Evolutionary conservation across 176 grass and related monocot species (phyloP).

Genomic region (Oryza nivara): DNA sequence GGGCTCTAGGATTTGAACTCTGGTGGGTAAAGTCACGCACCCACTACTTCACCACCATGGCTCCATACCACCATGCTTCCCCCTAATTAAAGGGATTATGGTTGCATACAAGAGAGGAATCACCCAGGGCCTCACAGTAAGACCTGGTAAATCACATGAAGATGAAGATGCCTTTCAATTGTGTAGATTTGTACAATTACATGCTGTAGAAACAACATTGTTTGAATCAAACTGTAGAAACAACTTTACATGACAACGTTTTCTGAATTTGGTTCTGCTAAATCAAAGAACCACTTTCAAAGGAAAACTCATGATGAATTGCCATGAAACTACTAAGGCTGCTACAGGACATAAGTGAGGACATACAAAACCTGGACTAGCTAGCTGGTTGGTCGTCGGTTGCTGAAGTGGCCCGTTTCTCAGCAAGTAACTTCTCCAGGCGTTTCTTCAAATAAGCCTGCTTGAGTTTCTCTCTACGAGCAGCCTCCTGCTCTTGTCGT

Average conservation of each 20-base stretch:
- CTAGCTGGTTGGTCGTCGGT: conserved; percentile 37
- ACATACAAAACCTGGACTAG: conserved; percentile 31
- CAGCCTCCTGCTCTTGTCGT: conserved; percentile 81
- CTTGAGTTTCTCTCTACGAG: conserved; percentile 84
- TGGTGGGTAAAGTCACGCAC: too few species aligned
- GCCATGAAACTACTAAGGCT: conserved; percentile 23
- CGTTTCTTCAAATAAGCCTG: conserved; percentile 97
- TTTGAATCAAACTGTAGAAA: too few species aligned
- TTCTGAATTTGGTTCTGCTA: conserved; percentile 8
- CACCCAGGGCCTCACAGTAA: background rate
- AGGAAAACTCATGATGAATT: background rate
- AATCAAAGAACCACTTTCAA: background rate
- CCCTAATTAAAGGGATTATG: too few species aligned
- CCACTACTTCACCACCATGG: too few species aligned
- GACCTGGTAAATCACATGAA: background rate
- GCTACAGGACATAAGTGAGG: background rate
- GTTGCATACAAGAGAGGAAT: background rate
- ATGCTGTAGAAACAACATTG: background rate
- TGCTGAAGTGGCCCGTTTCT: conserved; percentile 63
- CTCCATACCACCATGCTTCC: too few species aligned
- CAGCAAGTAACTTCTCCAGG: conserved; percentile 69
- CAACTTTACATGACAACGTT: conserved; percentile 32
- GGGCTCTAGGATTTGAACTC: too few species aligned
- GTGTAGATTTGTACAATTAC: conserved; percentile 37
- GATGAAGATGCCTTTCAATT: background rate